Evolutionary conservation across 257 asterid genomes (phyloP), one percentile per base, ranked within the genome.

Genomic region (Solanum virginianum): DNA sequence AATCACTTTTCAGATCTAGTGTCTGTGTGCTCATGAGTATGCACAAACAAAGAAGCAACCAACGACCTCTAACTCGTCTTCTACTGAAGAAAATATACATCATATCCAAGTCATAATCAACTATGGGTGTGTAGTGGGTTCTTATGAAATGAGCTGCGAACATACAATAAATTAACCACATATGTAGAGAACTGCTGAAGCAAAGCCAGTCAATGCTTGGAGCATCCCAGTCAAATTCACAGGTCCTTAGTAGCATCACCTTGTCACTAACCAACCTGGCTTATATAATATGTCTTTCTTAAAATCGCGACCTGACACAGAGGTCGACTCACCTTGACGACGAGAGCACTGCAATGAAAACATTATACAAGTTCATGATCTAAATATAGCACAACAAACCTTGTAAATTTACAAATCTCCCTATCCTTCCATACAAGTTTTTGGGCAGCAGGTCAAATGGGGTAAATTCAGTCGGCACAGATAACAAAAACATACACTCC

Each of bases 201-300:
- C 60, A 1, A 75, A 47, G 43, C 4, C 81, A 49, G n/a, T 75
- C 59, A 32, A 75, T 75, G 60, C n/a, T 47, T 75, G 43, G 60
- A 49, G 54, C 43, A 49, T 49, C 22, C 81, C 59, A 74, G 49
- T 47, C 29, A 18, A 70, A 39, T n/a, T 18, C 53, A 18, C 54
- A 45, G 63, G 45, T 26, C 82, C 82, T 77, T 51, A 9, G 62
- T 8, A 77, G 26, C 26, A 51, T 94, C 95, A 96, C 87, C 96
- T 87, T 43, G 92, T 95, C 85, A 93, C 97, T 90, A 95, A 88
- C 99, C 99, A 96, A 24, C 99, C 97, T 6, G 98, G 95, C 88
- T 94, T 95, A 32, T 89, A 72, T 55, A 94, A 77, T 80, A 71
- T 56, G 80, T 96, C 97, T 88, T 86, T 84, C 91, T 89, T 90